Percentiles rank a stretch among this genome's conserved stretches.
These are phyloP conservation scores for Paracoccidioides brasiliensis DNA, from an alignment of 2,329 filamentous ascomycete genomes.

Conservation along the genomic window DNA sequence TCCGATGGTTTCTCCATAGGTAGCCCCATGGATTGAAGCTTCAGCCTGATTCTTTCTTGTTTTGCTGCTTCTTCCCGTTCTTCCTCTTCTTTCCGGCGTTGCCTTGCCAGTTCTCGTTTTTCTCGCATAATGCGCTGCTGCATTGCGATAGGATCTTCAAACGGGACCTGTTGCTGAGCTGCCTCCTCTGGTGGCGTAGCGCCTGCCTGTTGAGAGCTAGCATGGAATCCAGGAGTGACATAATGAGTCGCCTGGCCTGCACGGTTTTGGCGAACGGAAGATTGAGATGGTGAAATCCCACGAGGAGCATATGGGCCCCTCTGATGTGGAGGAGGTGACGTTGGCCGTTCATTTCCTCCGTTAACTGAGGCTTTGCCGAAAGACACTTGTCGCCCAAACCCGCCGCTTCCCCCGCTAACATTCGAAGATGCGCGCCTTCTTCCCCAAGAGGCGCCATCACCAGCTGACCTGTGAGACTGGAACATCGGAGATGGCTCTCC, in stretches of 20 bases:
- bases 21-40: constrained; percentile 41
- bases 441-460: constrained; percentile 47
- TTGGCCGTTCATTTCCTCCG: constrained; percentile 22
- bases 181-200: constrained; percentile 8
- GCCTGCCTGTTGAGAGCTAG: constrained; percentile 11
- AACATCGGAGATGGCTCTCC: constrained; percentile 79
- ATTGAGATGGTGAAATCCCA: constrained; percentile 18
- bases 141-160: constrained; percentile 35
- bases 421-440: constrained; percentile 80
- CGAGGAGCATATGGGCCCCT: constrained; percentile 11
- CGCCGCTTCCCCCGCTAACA: constrained; percentile 73
- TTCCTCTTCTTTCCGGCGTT: constrained; percentile 41
- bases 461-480: constrained; percentile 58
- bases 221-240: constrained; percentile 13
- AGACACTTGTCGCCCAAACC: constrained; percentile 51
- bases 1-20: constrained; percentile 19
- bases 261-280: constrained; percentile 19
- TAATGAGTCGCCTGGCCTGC: constrained; percentile 19
- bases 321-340: constrained; percentile 16
- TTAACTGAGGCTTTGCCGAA: constrained; percentile 34
- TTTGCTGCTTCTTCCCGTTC: constrained; percentile 44
- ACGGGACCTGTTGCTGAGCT: constrained; percentile 12
- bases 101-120: constrained; percentile 44
- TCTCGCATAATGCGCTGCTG: constrained; percentile 50
- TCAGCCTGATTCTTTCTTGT: constrained; percentile 44